Evolutionary conservation across 1,139 yeast genomes (phyloP).

Genomic region (Geotrichum cucujoidarum): DNA sequence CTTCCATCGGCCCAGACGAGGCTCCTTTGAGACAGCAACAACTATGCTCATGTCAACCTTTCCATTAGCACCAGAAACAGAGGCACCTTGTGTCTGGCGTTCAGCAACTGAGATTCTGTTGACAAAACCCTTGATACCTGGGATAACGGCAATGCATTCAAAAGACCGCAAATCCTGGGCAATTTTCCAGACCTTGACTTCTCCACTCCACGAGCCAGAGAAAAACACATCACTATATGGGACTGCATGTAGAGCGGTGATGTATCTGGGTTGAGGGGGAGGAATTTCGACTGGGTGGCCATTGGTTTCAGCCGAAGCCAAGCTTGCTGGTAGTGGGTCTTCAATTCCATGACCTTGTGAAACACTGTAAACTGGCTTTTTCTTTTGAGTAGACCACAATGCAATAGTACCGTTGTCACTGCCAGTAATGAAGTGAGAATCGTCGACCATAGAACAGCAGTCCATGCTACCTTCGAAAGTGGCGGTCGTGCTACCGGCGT

Average conservation of each 20-base stretch:
- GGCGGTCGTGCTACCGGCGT: conserved; percentile 34
- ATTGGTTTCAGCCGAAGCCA: conserved; percentile 67
- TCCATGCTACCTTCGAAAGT: conserved; percentile 80
- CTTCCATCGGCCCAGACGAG: conserved; percentile 80
- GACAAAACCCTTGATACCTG: conserved; percentile 66
- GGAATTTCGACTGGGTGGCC: conserved; percentile 50
- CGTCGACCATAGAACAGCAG: conserved; percentile 86
- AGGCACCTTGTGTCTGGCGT: conserved; percentile 18
- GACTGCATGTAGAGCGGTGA: conserved; percentile 76
- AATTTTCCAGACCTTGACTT: conserved; percentile 69
- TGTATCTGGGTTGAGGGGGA: conserved; percentile 71
- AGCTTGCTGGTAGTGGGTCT: conserved; percentile 44
- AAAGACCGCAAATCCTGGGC: conserved; percentile 61
- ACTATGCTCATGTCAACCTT: conserved; percentile 51
- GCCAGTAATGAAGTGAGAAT: conserved; percentile 87
- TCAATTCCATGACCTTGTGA: conserved; percentile 76
- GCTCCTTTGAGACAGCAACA: conserved; percentile 77
- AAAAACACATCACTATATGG: conserved; percentile 85
- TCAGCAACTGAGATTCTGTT: conserved; percentile 66
- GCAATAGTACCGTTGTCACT: conserved; percentile 87
- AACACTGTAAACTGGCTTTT: conserved; percentile 70
- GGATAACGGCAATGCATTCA: conserved; percentile 48
- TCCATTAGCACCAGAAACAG: conserved; percentile 40
- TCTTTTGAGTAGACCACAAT: conserved; percentile 84
- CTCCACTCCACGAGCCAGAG: conserved; percentile 85